Base-by-base conservation (phyloP, 192 early-diverging fungal genomes). In the Entomortierella beljakovae region DNA sequence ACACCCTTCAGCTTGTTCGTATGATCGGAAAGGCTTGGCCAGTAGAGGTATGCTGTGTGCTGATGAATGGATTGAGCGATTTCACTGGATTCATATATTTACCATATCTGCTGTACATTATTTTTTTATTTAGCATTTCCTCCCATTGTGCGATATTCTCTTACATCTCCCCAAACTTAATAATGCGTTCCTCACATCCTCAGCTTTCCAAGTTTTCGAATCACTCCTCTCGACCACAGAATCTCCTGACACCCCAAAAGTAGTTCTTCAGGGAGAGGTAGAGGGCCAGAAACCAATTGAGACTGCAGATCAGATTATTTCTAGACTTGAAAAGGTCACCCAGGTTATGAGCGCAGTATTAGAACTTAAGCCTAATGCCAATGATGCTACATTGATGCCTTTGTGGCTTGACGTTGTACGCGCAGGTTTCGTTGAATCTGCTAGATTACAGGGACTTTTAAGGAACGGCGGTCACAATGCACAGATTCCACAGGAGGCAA, bases 331-430 rank as follows among this genome's bases (percentile, higher is more conserved):
- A 81, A 80, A 86, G 84, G 80, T 87, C 76, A 80, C 82, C 69
- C 69, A 71, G 74, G 70, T 83, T 79, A 64, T 83, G 76, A 67
- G 75, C 60, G 85, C 88, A 10, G 83, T 93, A 7, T 83, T 88
- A n/a, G 92, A 92, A 43, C 87, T 98, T 26, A 92, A 92, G 69
- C 96, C 96, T 51, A 92, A 92, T 76, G 84, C 87, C 43, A 92
- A 92, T 74, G 96, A 98, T 71, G 86, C 89, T n/a, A 83, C 87
- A 53, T 80, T 94, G 55, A 88, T 90, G 69, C 94, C 95, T 49
- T 73, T 92, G 18, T 97, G 96, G 96, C 84, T 97, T 51, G 87
- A 90, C 54, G 90, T 97, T 49, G 86, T 97, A 15, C 84, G 87
- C 33, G 89, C 89, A 64, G 90, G 90, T 1, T 96, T 94, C 73